Conservation (phyloP, 352 stramenopile genomes). For the Saprolegnia parasitica region DNA sequence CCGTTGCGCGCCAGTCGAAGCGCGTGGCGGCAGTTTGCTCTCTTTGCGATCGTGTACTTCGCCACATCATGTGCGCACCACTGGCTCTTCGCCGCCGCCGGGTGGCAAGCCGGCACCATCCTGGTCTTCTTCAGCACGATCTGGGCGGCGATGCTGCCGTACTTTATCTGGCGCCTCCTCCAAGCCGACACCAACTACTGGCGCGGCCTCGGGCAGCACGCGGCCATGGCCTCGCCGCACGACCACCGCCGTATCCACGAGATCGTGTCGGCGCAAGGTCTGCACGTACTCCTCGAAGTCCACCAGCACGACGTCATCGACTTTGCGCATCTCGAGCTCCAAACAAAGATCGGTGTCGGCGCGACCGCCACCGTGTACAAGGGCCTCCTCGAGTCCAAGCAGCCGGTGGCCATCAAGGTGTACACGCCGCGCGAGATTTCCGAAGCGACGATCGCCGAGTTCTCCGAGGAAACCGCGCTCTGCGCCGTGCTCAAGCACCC, state of each 20-base stretch:
- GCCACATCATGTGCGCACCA: background rate
- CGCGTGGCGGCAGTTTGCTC: background rate
- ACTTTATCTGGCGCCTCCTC: constrained; percentile 38
- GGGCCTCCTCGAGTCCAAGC: constrained; percentile 41
- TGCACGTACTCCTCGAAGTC: constrained; percentile 51
- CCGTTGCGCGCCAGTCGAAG: background rate
- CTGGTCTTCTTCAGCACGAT: background rate
- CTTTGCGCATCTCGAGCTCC: constrained; percentile 33
- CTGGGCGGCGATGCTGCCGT: background rate
- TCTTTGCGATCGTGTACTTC: constrained; percentile 15
- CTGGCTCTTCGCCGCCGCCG: background rate
- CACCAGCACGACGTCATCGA: constrained; percentile 43
- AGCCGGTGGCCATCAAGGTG: constrained; percentile 49
- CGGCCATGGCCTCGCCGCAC: constrained; percentile 34
- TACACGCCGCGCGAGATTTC: constrained; percentile 56
- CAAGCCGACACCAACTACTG: constrained; percentile 62
- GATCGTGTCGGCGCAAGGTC: constrained; percentile 39
- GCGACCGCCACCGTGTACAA: constrained; percentile 44
- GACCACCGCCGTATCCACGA: constrained; percentile 16
- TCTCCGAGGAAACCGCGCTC: constrained; percentile 47
- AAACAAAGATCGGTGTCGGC: constrained; percentile 30
- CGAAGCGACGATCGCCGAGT: constrained; percentile 46
- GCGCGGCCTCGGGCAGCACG: constrained; percentile 46
- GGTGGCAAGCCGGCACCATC: background rate
- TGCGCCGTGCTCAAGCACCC: constrained; percentile 42